A percentile compares a stretch with the other conserved stretches of the same genome.
Conservation (phyloP, 441 rosid genomes). For the Arabidopsis lyrata region DNA sequence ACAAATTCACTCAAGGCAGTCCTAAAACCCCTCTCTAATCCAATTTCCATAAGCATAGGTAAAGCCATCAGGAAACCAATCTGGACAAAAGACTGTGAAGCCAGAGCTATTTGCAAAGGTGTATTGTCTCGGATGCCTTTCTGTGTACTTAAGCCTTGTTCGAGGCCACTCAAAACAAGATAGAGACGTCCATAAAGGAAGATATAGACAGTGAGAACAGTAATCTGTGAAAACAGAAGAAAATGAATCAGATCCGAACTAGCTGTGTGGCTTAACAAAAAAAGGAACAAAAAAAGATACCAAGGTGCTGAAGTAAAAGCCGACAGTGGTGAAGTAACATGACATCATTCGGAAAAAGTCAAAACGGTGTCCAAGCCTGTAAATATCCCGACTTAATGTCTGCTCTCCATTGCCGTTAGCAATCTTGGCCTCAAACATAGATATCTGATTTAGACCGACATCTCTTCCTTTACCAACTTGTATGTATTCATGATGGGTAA, state of each 20-base stretch:
- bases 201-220: conserved; percentile 96
- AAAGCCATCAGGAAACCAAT: conserved; percentile 96
- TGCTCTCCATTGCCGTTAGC: conserved; percentile 99
- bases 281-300: conserved; percentile 47
- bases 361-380: conserved; percentile 98
- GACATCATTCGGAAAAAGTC: conserved; percentile 99
- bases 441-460: conserved; percentile 98
- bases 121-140: conserved; percentile 88
- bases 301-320: conserved; percentile 98
- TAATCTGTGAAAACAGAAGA: conserved; percentile 67
- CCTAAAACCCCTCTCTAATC: conserved; percentile 96
- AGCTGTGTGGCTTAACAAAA: conserved; percentile 18
- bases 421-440: conserved; percentile 99
- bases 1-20: conserved; percentile 97
- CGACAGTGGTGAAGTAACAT: conserved; percentile 96
- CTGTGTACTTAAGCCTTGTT: conserved; percentile 74
- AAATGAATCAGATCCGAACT: conserved; percentile 26
- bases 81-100: conserved; percentile 99
- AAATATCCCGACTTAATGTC: conserved; percentile 94
- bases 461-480: conserved; percentile 99
- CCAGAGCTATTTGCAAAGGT: conserved; percentile 98
- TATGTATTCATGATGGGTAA: conserved; percentile 99
- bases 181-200: conserved; percentile 99
- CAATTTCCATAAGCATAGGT: conserved; percentile 99
- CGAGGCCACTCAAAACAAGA: conserved; percentile 98